These are phyloP conservation scores for Aspergillus sp. DNA, from an alignment of 2,329 filamentous ascomycete genomes.

Conservation along the genomic window DNA sequence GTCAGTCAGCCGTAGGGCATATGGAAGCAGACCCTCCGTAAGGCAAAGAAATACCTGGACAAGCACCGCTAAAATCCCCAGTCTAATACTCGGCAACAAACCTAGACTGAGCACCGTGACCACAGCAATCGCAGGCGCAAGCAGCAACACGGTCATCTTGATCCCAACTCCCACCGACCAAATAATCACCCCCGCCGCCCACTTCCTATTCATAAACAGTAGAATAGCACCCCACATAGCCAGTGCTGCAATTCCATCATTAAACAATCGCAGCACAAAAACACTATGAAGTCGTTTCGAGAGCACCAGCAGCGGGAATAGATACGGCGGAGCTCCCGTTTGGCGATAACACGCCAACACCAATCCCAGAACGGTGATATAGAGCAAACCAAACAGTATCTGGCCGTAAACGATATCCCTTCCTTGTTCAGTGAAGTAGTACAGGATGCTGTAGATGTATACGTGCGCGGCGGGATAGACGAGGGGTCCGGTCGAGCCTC, in stretches of 20 bases:
- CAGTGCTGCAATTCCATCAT: conserved; percentile 82
- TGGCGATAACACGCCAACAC: conserved; percentile 72
- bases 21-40: neutral
- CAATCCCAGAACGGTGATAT: conserved; percentile 65
- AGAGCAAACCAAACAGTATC: conserved; percentile 71
- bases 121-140: conserved; percentile 71
- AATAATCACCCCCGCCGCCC: conserved; percentile 63
- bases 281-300: conserved; percentile 93
- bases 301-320: conserved; percentile 76
- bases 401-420: conserved; percentile 74
- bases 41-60: conserved; percentile 56
- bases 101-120: conserved; percentile 70
- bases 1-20: conserved; percentile 1
- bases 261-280: conserved; percentile 88
- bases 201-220: conserved; percentile 65
- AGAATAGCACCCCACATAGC: conserved; percentile 79
- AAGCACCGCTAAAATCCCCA: conserved; percentile 66
- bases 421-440: conserved; percentile 69
- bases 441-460: conserved; percentile 77
- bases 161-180: conserved; percentile 79
- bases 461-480: conserved; percentile 95
- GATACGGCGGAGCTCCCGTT: conserved; percentile 61
- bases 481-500: conserved; percentile 82
- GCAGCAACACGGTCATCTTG: conserved; percentile 87
- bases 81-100: conserved; percentile 56